These are phyloP conservation scores for Bjerkandera adusta DNA, from an alignment of 1,284 basidiomycete genomes.

Conservation along the genomic window DNA sequence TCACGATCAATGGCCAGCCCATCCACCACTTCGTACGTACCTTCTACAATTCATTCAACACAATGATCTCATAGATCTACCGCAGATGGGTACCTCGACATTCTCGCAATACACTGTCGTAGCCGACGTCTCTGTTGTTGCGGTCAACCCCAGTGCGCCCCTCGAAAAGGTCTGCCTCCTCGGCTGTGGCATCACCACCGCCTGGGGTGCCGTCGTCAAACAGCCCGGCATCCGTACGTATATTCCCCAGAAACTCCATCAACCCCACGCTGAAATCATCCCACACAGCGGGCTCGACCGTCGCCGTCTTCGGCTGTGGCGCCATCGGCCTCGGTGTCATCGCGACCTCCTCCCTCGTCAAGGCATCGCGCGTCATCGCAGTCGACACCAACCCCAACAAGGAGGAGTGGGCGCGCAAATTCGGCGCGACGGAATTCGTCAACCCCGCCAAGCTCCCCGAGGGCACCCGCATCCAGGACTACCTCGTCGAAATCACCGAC, in stretches of 20 bases:
- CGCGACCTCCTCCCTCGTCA: slow-evolving; percentile 77
- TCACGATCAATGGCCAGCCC: slow-evolving; percentile 87
- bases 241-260: too few relatives aligned
- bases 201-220: slow-evolving; percentile 86
- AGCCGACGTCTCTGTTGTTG: slow-evolving; percentile 94
- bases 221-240: slow-evolving; percentile 74
- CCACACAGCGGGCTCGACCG: slow-evolving; percentile 72
- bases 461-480: slow-evolving; percentile 83
- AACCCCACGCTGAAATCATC: slow-evolving; percentile 6
- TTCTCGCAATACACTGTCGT: slow-evolving; percentile 99
- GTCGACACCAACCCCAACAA: slow-evolving; percentile 89
- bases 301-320: slow-evolving; percentile 95
- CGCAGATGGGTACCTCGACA: slow-evolving; percentile 95
- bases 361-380: slow-evolving; percentile 88
- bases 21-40: slow-evolving; percentile 86
- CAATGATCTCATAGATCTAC: slow-evolving; percentile 2
- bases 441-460: slow-evolving; percentile 80
- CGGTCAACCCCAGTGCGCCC: slow-evolving; percentile 83
- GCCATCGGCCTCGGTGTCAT: slow-evolving; percentile 95
- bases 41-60: too few relatives aligned
- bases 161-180: slow-evolving; percentile 94
- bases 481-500: slow-evolving; percentile 92
- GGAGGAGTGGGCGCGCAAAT: slow-evolving; percentile 87
- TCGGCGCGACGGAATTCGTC: slow-evolving; percentile 97
- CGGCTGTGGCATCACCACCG: slow-evolving; percentile 98